Percentiles rank a stretch among this genome's conserved stretches.
Conservation (phyloP, 176 grass and related monocot species). For the bread wheat (Triticum aestivum) region IWGSC_CS_RefSeq_v2.1 NC_057810.1:151848395-151848894, state of each 20-base stretch:
- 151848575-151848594: neutral
- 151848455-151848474: slow-evolving; percentile 53
- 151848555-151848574: neutral
- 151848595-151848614: neutral
- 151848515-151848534: slow-evolving; percentile 48
- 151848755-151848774: too few species aligned
- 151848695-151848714: neutral
- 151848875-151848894: neutral
- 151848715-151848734: neutral
- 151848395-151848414: slow-evolving; percentile 58
- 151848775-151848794: neutral
- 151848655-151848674: neutral
- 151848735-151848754: neutral
- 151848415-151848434: slow-evolving; percentile 66
- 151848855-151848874: too few species aligned
- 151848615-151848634: neutral
- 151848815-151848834: neutral
- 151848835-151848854: too few species aligned
- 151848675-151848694: neutral
- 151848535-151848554: slow-evolving; percentile 28
- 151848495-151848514: slow-evolving; percentile 45
- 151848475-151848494: slow-evolving; percentile 51
- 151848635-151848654: neutral
- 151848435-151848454: slow-evolving; percentile 52
- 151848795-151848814: neutral